A percentile compares a stretch with the other conserved stretches of the same genome.
phyloP scores from a whole-genome alignment of 2,329 filamentous ascomycete species.

The Knoxdaviesia proteae region DNA sequence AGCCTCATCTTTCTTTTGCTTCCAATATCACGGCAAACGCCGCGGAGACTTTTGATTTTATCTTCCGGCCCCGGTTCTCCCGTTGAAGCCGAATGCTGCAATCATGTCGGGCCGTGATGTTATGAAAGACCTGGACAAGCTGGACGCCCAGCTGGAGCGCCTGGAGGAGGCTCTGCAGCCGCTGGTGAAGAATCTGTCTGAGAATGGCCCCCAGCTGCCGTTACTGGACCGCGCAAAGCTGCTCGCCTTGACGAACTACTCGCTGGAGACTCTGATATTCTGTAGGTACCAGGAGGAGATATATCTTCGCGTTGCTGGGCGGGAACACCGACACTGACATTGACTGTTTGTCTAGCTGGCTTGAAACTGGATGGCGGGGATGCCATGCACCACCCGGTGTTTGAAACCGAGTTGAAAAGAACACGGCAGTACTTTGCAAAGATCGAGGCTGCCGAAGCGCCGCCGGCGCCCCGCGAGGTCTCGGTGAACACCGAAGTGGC shows the following conservation, averaged over 20 bases:
- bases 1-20: too few species aligned
- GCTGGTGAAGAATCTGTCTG: constrained; percentile 45
- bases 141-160: constrained; percentile 61
- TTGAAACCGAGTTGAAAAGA: constrained; percentile 55
- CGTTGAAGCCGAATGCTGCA: neutral
- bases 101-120: constrained; percentile 30
- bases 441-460: constrained; percentile 57
- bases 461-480: constrained; percentile 26
- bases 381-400: constrained; percentile 68
- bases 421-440: constrained; percentile 86
- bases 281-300: constrained; percentile 26
- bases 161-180: constrained; percentile 56
- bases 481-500: constrained; percentile 57
- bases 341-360: constrained; percentile 28
- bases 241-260: constrained; percentile 70
- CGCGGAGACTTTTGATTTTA: too few species aligned
- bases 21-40: too few species aligned
- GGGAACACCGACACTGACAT: constrained; percentile 1
- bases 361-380: constrained; percentile 61
- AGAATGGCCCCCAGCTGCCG: constrained; percentile 57
- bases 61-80: too few species aligned
- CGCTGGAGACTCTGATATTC: constrained; percentile 79
- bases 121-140: constrained; percentile 45
- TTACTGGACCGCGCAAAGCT: constrained; percentile 92
- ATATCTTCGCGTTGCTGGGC: neutral